Evolutionary conservation across 2,329 filamentous ascomycete species (phyloP).

Genomic region (Colletotrichum sp.): DNA sequence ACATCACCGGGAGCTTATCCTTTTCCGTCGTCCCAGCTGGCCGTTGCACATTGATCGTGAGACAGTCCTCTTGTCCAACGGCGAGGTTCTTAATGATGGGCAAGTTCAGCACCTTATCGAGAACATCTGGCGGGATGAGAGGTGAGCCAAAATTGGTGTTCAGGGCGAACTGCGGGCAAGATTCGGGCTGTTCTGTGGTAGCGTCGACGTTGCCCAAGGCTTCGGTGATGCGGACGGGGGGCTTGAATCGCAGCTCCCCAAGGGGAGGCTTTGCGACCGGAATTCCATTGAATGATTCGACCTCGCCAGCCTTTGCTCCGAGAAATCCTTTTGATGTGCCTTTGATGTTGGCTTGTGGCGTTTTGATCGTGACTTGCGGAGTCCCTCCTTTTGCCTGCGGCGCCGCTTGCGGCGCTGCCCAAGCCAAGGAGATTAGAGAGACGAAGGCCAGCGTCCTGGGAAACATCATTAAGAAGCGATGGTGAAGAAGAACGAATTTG

Average conservation of each 20-base stretch:
- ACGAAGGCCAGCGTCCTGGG: neutral
- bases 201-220: conserved; percentile 40
- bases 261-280: conserved; percentile 63
- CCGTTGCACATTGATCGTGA: conserved; percentile 37
- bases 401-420: neutral
- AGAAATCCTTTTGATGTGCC: conserved; percentile 7
- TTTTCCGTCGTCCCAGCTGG: conserved; percentile 21
- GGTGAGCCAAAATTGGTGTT: conserved; percentile 23
- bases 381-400: neutral
- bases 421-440: neutral
- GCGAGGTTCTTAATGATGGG: neutral
- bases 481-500: neutral
- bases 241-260: conserved; percentile 50
- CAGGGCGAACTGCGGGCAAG: conserved; percentile 33
- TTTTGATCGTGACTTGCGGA: conserved; percentile 8
- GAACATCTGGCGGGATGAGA: conserved; percentile 26
- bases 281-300: conserved; percentile 63
- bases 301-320: conserved; percentile 20
- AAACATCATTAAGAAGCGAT: neutral
- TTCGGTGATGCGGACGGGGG: conserved; percentile 38
- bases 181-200: conserved; percentile 36
- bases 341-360: conserved; percentile 3
- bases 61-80: conserved; percentile 35
- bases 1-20: conserved; percentile 24
- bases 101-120: conserved; percentile 1